Evolutionary conservation across 345 rosid genomes (phyloP), one percentile per base, ranked within the genome.

Genomic region (Carallia pectinifolia): DNA sequence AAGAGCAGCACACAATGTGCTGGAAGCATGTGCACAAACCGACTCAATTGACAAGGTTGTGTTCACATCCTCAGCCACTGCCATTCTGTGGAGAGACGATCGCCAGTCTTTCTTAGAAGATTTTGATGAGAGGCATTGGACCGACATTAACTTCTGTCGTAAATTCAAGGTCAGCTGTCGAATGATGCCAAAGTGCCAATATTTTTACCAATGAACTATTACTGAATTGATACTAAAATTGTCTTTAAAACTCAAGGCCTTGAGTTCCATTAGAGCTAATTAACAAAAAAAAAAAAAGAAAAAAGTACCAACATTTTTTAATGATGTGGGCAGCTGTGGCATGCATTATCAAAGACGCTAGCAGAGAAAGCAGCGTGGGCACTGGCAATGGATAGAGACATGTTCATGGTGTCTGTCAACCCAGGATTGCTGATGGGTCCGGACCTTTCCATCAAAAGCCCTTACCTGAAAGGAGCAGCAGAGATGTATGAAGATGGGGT

Each of bases 311-410:
- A 23, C 23, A 23, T 23, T 23, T 23, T 23, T 23, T 23, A 7
- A 30, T 53, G 67, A 2, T 61, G 19, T 16, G 36, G 61, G 29
- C 88, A 88, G 93, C 62, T 89, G 33, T 87, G 94, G 94, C 85
- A 89, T 15, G 91, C 81, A 0, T 54, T 89, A 33, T 87, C 94
- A 1, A 89, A 89, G 75, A 81, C 94, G 1, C 62, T 81, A 16
- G 82, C 91, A 1, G 94, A 89, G 89, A 87, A 82, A 74, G 72
- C 91, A 10, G 87, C 94, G 4, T 89, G 94, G 94, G 91, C 94
- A 0, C 70, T 89, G 52, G 94, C 94, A 18, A 89, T 89, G 94
- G 94, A 89, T 66, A 75, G 94, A 40, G 88, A 80, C 3, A 74
- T 89, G 5, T 80, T 68, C 77, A 87, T 89, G 91, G 89, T 87